These are phyloP conservation scores for Colletotrichum tamarilloi DNA, from an alignment of 2,329 filamentous ascomycete species.

Conservation along the genomic window DNA sequence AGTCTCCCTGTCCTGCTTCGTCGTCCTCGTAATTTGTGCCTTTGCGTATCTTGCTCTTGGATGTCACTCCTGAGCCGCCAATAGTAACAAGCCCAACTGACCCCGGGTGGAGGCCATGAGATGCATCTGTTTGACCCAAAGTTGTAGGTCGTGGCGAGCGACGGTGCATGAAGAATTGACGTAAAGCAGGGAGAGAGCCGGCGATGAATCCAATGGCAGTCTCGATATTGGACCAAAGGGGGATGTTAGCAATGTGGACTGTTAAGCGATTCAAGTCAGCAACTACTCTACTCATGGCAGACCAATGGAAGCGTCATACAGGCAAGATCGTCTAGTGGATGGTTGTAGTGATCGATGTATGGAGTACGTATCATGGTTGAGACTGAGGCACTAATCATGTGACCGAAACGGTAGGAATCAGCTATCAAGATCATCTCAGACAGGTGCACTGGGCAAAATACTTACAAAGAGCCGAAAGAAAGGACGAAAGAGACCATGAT, in stretches of 20 bases:
- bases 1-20: constrained; percentile 27
- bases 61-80: constrained; percentile 27
- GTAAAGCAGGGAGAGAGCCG: constrained; percentile 35
- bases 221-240: constrained; percentile 38
- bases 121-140: constrained; percentile 8
- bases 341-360: constrained; percentile 38
- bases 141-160: neutral
- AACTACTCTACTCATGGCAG: no score
- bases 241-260: constrained; percentile 38
- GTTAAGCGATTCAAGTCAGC: neutral
- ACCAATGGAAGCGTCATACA: constrained; percentile 10
- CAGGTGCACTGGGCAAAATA: neutral
- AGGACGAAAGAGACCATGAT: constrained; percentile 35
- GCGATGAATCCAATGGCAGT: constrained; percentile 37
- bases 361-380: constrained; percentile 39
- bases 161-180: constrained; percentile 21
- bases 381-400: constrained; percentile 36
- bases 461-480: constrained; percentile 40
- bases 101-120: neutral
- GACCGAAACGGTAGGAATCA: neutral
- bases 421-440: neutral
- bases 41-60: constrained; percentile 28
- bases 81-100: constrained; percentile 33
- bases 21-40: constrained; percentile 20
- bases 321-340: constrained; percentile 29